A percentile compares a stretch with the other conserved stretches of the same genome.
Conservation (phyloP, 768 basidiomycete genomes). For the Pleurotus pulmonarius region DNA sequence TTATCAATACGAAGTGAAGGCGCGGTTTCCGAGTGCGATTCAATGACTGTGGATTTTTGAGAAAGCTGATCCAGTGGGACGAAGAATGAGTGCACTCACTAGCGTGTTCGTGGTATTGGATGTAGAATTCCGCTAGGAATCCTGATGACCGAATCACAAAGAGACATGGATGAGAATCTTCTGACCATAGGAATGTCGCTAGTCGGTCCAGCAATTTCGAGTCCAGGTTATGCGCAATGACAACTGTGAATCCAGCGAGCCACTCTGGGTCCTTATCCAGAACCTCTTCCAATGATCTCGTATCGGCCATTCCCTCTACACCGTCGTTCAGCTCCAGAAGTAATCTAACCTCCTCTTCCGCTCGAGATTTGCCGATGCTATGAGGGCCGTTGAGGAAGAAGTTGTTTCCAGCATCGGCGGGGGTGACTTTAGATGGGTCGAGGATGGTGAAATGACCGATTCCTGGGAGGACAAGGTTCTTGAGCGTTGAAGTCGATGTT, state of each 20-base stretch:
- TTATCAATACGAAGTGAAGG: slow-evolving; percentile 83
- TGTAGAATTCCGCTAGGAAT: slow-evolving; percentile 83
- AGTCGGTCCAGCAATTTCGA: slow-evolving; percentile 52
- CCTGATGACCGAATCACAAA: slow-evolving; percentile 83
- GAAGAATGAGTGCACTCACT: slow-evolving; percentile 41
- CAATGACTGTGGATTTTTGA: slow-evolving; percentile 58
- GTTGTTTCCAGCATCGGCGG: slow-evolving; percentile 89
- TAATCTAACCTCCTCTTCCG: slow-evolving; percentile 72
- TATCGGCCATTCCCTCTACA: slow-evolving; percentile 68
- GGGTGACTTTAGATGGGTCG: slow-evolving; percentile 55
- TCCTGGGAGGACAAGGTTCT: slow-evolving; percentile 96
- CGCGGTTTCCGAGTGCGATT: slow-evolving; percentile 76
- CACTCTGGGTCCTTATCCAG: slow-evolving; percentile 52
- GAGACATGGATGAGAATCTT: slow-evolving; percentile 58
- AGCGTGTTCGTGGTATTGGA: slow-evolving; percentile 87
- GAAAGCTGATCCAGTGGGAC: neutral
- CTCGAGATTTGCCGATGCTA: slow-evolving; percentile 77
- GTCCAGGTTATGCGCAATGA: slow-evolving; percentile 83
- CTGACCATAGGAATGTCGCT: slow-evolving; percentile 64
- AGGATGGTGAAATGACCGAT: slow-evolving; percentile 95
- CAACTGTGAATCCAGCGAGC: slow-evolving; percentile 65
- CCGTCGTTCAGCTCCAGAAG: slow-evolving; percentile 85
- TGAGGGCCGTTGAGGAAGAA: slow-evolving; percentile 79
- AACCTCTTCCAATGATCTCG: slow-evolving; percentile 51
- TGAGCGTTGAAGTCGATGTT: slow-evolving; percentile 84